Evolutionary conservation across 352 stramenopile species (phyloP).

Genomic region (Phytophthora boehmeriae): DNA sequence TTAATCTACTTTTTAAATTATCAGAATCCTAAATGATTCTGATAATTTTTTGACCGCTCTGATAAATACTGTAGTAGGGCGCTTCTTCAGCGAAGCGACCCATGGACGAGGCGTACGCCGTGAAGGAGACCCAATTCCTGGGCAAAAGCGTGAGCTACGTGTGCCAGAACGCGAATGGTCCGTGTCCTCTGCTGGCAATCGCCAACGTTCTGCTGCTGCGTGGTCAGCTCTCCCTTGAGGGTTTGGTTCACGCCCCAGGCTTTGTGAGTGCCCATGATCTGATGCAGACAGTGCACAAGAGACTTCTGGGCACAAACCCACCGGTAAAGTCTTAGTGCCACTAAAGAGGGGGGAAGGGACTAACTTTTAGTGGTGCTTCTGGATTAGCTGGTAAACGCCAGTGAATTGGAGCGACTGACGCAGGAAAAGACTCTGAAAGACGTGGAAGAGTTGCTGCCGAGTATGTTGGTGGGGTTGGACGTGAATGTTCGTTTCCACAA

Average conservation of each 20-base stretch:
- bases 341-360: neutral
- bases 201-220: conserved; percentile 96
- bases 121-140: conserved; percentile 86
- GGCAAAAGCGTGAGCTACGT: conserved; percentile 87
- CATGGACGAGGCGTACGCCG: conserved; percentile 74
- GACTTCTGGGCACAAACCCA: conserved; percentile 86
- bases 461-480: conserved; percentile 96
- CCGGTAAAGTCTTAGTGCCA: conserved; percentile 44
- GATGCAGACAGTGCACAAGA: conserved; percentile 89
- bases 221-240: conserved; percentile 85
- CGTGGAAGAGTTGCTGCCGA: conserved; percentile 92
- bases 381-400: conserved; percentile 42
- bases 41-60: no score
- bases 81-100: no score
- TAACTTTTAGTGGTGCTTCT: conserved; percentile 17
- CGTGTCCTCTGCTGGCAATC: conserved; percentile 97
- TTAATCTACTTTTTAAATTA: no score
- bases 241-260: conserved; percentile 48
- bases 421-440: conserved; percentile 90
- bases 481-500: conserved; percentile 98
- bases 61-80: no score
- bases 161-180: conserved; percentile 98
- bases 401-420: conserved; percentile 67
- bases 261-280: conserved; percentile 91
- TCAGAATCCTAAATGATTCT: no score